Percentiles rank a stretch among this genome's conserved stretches.
Evolutionary conservation across 495 filamentous ascomycete genomes (phyloP).

Genomic region (Penicillium mononematosum): DNA sequence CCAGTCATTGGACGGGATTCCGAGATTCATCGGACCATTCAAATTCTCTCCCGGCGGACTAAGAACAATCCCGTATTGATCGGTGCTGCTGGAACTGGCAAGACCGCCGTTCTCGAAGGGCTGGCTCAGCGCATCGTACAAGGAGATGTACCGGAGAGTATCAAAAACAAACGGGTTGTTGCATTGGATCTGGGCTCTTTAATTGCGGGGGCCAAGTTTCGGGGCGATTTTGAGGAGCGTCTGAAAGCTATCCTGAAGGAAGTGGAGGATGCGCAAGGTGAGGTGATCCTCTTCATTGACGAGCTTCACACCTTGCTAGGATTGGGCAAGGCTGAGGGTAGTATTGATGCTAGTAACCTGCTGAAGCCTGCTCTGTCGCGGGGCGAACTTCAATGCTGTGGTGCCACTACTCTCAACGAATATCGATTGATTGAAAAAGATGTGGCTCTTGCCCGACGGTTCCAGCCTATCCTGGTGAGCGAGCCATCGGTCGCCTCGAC

Average conservation of each 20-base stretch:
- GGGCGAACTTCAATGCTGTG: slow-evolving; percentile 92
- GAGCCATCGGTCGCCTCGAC: slow-evolving; percentile 91
- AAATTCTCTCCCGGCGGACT: slow-evolving; percentile 85
- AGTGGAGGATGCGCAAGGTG: slow-evolving; percentile 82
- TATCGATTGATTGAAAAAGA: slow-evolving; percentile 95
- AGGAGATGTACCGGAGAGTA: slow-evolving; percentile 93
- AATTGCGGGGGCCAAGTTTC: slow-evolving; percentile 93
- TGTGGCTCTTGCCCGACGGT: slow-evolving; percentile 84
- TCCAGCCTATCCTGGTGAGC: slow-evolving; percentile 87
- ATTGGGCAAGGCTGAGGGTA: slow-evolving; percentile 91
- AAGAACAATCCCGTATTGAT: slow-evolving; percentile 98
- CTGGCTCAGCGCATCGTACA: slow-evolving; percentile 86
- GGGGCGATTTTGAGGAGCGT: slow-evolving; percentile 95
- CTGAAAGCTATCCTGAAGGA: slow-evolving; percentile 88
- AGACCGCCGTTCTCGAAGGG: slow-evolving; percentile 93
- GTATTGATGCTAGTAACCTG: slow-evolving; percentile 93
- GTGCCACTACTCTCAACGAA: slow-evolving; percentile 89
- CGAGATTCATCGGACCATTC: slow-evolving; percentile 91
- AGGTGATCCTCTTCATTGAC: slow-evolving; percentile 92
- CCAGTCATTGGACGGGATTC: slow-evolving; percentile 91
- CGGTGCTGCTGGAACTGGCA: slow-evolving; percentile 88
- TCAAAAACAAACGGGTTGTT: slow-evolving; percentile 91
- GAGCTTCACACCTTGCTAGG: slow-evolving; percentile 91
- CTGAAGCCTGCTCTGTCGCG: slow-evolving; percentile 91
- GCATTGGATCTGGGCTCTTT: slow-evolving; percentile 83